Conservation (phyloP, 441 rosid genomes). For the Flueggea neowawraea region DNA sequence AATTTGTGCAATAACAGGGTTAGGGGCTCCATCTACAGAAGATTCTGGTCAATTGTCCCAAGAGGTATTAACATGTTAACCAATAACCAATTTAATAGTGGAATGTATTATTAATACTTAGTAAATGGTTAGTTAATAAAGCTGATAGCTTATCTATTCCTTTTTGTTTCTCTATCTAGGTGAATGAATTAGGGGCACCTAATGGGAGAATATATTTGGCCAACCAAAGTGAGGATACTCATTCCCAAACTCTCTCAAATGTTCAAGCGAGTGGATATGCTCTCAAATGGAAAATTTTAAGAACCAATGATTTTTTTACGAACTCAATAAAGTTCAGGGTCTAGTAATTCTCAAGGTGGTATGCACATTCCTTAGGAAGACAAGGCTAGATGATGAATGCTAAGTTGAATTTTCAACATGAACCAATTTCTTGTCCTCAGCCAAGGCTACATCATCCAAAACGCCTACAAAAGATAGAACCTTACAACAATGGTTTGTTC, state of each 20-base stretch:
- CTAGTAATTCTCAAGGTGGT: conserved; percentile 36
- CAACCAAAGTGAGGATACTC: conserved; percentile 27
- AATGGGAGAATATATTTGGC: conserved; percentile 30
- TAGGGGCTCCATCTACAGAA: conserved; percentile 43
- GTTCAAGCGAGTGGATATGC: conserved; percentile 33
- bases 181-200: conserved; percentile 42
- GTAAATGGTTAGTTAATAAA: background rate
- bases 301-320: conserved; percentile 33
- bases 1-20: conserved; percentile 32
- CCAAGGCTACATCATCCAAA: conserved; percentile 58
- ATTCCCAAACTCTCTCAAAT: conserved; percentile 20
- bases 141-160: background rate
- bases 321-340: conserved; percentile 32
- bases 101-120: background rate
- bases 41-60: conserved; percentile 57
- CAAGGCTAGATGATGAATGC: conserved; percentile 68
- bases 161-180: conserved; percentile 35
- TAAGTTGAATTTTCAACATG: conserved; percentile 93
- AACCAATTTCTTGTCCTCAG: conserved; percentile 64
- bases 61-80: conserved; percentile 42
- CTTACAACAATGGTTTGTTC: conserved; percentile 90
- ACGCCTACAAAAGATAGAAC: conserved; percentile 65
- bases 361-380: conserved; percentile 58
- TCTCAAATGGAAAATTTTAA: conserved; percentile 51
- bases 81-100: too few species aligned